These are phyloP conservation scores for Lasiodiplodia sp. DNA, from an alignment of 2,329 filamentous ascomycete species.

Conservation along the genomic window DNA sequence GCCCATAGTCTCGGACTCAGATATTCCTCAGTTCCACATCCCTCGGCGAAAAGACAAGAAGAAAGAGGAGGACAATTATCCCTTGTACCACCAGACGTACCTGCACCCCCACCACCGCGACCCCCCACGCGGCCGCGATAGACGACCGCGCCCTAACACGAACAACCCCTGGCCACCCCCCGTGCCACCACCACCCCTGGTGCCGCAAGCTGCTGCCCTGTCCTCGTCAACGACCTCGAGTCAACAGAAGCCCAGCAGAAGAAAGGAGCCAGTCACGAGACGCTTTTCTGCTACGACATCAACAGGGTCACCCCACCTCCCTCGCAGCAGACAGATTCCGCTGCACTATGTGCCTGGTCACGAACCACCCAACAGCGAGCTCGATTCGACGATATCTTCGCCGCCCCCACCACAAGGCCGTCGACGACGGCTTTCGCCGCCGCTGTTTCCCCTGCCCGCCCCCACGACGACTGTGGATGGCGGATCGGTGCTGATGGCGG, in stretches of 20 bases:
- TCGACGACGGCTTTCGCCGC: background rate
- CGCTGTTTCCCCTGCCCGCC: background rate
- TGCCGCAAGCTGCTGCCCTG: background rate
- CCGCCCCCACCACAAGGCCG: background rate
- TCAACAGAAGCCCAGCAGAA: background rate
- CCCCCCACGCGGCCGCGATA: conserved; percentile 7
- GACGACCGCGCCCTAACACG: background rate
- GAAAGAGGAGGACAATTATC: background rate
- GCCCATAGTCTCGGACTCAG: background rate
- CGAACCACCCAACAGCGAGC: too few species aligned
- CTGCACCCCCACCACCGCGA: background rate
- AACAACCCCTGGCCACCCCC: background rate
- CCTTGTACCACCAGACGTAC: background rate
- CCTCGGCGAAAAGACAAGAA: background rate
- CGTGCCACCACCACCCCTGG: background rate
- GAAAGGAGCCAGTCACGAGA: too few species aligned
- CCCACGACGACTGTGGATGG: background rate
- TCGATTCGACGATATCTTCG: background rate
- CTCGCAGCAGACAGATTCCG: too few species aligned
- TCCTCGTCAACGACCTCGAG: background rate
- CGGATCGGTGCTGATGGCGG: background rate
- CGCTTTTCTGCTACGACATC: too few species aligned
- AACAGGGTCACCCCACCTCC: too few species aligned
- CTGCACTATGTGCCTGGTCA: too few species aligned
- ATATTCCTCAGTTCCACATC: conserved; percentile 9